A percentile compares a stretch with the other conserved stretches of the same genome.
phyloP scores from a whole-genome alignment of 176 grass and related monocot genomes.

The Lolium perenne region DNA sequence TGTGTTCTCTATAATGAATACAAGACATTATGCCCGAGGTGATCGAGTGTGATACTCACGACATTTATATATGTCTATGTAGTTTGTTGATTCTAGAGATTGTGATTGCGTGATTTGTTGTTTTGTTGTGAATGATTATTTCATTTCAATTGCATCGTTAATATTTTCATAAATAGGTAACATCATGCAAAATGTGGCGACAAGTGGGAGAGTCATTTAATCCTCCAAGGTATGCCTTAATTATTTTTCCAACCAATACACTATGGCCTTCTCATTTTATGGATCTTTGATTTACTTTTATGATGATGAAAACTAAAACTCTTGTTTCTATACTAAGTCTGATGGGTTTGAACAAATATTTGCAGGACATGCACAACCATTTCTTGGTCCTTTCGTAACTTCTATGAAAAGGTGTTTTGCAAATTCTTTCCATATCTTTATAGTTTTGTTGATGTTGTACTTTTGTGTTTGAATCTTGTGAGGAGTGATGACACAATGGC shows the following conservation, averaged over 20 bases:
- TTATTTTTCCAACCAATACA: constrained; percentile 14
- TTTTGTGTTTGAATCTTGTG: constrained; percentile 12
- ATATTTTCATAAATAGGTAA: constrained; percentile 69
- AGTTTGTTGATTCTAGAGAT: too few species aligned
- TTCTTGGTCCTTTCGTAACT: constrained; percentile 91
- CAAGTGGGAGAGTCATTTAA: constrained; percentile 96
- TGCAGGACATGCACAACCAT: constrained; percentile 93
- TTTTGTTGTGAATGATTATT: constrained; percentile 7
- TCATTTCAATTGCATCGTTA: neutral
- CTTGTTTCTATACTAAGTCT: neutral
- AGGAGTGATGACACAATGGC: neutral
- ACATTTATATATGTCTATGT: neutral
- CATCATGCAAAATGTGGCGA: constrained; percentile 81
- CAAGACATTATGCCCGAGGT: too few species aligned
- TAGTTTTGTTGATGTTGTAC: constrained; percentile 10
- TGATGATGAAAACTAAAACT: neutral
- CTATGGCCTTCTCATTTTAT: constrained; percentile 16
- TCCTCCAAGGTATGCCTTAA: constrained; percentile 79
- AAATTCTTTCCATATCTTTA: neutral
- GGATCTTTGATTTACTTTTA: neutral
- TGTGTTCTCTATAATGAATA: neutral
- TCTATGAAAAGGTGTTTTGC: constrained; percentile 85
- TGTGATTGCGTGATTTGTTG: too few species aligned
- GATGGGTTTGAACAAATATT: neutral
- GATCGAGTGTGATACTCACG: neutral